phyloP scores from a whole-genome alignment of 441 rosid species.

The Daphne laureola region DNA sequence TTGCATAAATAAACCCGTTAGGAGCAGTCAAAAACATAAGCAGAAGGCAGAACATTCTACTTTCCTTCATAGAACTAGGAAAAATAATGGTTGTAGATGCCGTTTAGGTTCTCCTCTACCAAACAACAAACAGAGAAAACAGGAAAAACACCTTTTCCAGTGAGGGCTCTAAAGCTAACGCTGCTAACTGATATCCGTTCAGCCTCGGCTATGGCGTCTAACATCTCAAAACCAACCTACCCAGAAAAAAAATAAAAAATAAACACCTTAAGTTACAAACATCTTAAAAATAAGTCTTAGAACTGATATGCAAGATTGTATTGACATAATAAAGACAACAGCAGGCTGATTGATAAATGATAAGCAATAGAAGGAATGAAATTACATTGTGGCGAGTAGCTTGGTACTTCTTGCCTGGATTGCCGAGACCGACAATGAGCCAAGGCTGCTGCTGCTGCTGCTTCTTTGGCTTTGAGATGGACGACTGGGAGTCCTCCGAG shows the following conservation, averaged over 20 bases:
- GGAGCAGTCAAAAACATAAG: no score
- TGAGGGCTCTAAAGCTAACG: slow-evolving; percentile 58
- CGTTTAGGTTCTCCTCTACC: no score
- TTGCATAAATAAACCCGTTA: no score
- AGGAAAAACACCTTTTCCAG: slow-evolving; percentile 57
- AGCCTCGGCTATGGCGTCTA: slow-evolving; percentile 78
- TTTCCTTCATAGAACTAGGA: no score
- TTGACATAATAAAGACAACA: background rate
- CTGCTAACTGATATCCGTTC: slow-evolving; percentile 68
- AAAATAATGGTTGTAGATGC: no score
- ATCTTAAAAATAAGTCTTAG: background rate
- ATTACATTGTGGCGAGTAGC: slow-evolving; percentile 80
- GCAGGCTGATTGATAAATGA: background rate
- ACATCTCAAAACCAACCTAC: slow-evolving; percentile 88
- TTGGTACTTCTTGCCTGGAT: slow-evolving; percentile 75
- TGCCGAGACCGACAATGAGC: slow-evolving; percentile 90
- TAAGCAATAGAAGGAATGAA: background rate
- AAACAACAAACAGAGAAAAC: background rate
- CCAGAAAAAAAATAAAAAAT: background rate
- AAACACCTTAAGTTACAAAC: background rate
- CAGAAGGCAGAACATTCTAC: no score
- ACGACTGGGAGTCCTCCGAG: slow-evolving; percentile 11
- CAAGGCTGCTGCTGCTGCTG: slow-evolving; percentile 51
- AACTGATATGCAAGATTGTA: background rate
- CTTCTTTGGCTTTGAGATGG: slow-evolving; percentile 29